These are phyloP conservation scores for Pyrenula aspistea DNA, from an alignment of 495 filamentous ascomycete species.

Conservation along the genomic window DNA sequence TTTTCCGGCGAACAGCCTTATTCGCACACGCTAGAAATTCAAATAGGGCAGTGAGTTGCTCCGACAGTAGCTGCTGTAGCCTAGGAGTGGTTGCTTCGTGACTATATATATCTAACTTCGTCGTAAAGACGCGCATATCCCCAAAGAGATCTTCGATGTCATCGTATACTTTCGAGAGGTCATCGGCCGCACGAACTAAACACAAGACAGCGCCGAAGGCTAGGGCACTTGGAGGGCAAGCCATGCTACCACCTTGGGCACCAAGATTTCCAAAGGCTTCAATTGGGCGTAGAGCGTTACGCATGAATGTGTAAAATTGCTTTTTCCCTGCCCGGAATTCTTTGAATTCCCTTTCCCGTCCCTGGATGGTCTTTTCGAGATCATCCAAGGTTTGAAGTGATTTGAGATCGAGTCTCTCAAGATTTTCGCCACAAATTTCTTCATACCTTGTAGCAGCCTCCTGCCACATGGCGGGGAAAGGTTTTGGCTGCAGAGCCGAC, in stretches of 20 bases:
- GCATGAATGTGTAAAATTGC: conserved; percentile 6
- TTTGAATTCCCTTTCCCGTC: conserved; percentile 5
- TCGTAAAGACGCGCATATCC: conserved; percentile 20
- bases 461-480: neutral
- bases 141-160: conserved; percentile 17
- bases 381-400: neutral
- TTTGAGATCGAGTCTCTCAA: neutral
- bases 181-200: conserved; percentile 19
- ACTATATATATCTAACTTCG: conserved; percentile 15
- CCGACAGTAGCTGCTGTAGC: conserved; percentile 14
- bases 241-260: conserved; percentile 11
- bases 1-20: neutral
- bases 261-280: conserved; percentile 16
- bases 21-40: conserved; percentile 22
- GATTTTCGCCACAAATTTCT: neutral
- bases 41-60: conserved; percentile 19
- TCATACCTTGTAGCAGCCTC: neutral
- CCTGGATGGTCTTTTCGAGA: conserved; percentile 5
- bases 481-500: neutral
- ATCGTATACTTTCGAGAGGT: conserved; percentile 18
- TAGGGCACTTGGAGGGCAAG: conserved; percentile 15
- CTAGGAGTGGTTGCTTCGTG: conserved; percentile 12
- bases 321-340: conserved; percentile 11
- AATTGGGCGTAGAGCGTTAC: conserved; percentile 13
- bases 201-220: conserved; percentile 19